Base-by-base conservation (phyloP, 352 stramenopile genomes). In the Phytophthora pseudosyringae region DNA sequence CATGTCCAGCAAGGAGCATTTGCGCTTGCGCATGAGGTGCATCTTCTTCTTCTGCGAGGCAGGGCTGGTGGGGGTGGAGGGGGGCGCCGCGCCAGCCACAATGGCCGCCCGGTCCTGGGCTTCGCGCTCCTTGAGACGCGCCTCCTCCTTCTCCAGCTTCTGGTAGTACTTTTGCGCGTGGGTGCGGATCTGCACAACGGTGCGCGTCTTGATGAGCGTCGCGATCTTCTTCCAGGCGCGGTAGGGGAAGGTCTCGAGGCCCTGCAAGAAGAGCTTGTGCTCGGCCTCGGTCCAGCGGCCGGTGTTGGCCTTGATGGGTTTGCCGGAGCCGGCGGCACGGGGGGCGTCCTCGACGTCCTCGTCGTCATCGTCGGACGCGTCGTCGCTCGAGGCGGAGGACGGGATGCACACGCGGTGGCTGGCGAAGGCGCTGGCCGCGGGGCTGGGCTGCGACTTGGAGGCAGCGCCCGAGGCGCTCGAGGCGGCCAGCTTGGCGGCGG, bases 221-320 rank as follows among this genome's bases (percentile, higher is more conserved):
- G 92, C 90, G 18, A 99, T 99, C 73, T 96, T 94, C 78, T 96
- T 96, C 88, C 88, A 96, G 12, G 86, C 88, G 26, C 85, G 83
- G 61, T 94, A 94, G 32, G 85, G 85, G 61, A 94, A 96, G 55
- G 83, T 85, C 67, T 94, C 85, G 40, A 96, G 81, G 0, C 88
- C 88, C 60, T 94, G 80, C 12, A 96, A 71, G 56, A 96, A 96
- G n/a, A 96, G 81, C 73, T 94, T 87, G 72, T 96, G 88, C 71
- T 96, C 88, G 4, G 83, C 79, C 45, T 96, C 86, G 4, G 88
- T 96, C 88, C 88, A 96, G 10, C 88, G 84, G 7, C 88, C 88
- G 0, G 87, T 95, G 72, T 93, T 95, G 49, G 72, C 80, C 74
- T 95, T 93, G 35, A 62, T 26, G 21, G 55, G 41, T 44, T 83